phyloP scores from a whole-genome alignment of 768 basidiomycete genomes.

The Trametes villosa region DNA sequence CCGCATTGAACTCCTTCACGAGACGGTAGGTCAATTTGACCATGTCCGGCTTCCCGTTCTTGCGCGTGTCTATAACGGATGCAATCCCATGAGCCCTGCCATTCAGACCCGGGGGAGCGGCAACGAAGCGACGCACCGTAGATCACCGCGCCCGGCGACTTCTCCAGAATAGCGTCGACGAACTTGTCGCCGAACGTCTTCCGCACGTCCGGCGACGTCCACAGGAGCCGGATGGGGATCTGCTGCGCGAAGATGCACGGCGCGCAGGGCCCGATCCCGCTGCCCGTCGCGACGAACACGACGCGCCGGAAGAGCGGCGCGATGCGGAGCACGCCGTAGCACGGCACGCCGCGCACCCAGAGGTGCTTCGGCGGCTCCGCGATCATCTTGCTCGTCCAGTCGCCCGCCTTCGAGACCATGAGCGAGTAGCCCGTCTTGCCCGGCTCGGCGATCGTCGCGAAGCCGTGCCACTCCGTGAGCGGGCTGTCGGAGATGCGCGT shows the following conservation, averaged over 20 bases:
- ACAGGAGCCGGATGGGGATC: slow-evolving; percentile 59
- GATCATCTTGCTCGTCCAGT: slow-evolving; percentile 62
- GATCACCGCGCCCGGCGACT: slow-evolving; percentile 57
- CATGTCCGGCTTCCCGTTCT: slow-evolving; percentile 43
- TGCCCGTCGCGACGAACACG: slow-evolving; percentile 61
- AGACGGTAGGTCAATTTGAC: slow-evolving; percentile 42
- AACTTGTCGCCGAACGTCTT: slow-evolving; percentile 65
- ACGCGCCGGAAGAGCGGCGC: slow-evolving; percentile 58
- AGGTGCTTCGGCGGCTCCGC: slow-evolving; percentile 54
- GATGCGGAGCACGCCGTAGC: slow-evolving; percentile 58
- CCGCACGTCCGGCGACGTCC: slow-evolving; percentile 64
- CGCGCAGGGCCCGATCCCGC: slow-evolving; percentile 64
- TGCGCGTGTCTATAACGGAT: slow-evolving; percentile 35
- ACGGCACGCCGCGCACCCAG: slow-evolving; percentile 63
- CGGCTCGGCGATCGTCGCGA: slow-evolving; percentile 54
- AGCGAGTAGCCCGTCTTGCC: slow-evolving; percentile 49
- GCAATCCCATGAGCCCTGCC: neutral
- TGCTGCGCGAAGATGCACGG: slow-evolving; percentile 55
- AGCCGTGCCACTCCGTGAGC: slow-evolving; percentile 61
- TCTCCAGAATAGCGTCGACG: slow-evolving; percentile 57
- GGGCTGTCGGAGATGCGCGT: slow-evolving; percentile 47
- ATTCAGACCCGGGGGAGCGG: neutral
- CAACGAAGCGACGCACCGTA: slow-evolving; percentile 46
- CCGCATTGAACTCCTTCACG: slow-evolving; percentile 42
- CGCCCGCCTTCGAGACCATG: slow-evolving; percentile 60